Evolutionary conservation across 805 yeast species (phyloP).

Genomic region (Starmerella stigmatis): DNA sequence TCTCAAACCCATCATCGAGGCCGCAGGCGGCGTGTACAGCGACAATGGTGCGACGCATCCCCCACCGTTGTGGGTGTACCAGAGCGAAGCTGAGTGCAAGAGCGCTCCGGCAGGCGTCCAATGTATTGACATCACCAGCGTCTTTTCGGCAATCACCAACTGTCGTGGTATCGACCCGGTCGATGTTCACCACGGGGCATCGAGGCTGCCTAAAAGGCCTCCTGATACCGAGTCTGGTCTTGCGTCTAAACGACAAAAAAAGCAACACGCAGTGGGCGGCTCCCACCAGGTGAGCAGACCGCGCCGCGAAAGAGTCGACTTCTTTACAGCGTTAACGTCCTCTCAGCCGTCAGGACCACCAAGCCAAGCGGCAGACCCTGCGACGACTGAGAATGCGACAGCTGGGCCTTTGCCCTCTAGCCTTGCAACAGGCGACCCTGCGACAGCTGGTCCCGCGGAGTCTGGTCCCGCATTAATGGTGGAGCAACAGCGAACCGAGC

Average conservation of each 20-base stretch:
- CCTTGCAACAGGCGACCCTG: too few species aligned
- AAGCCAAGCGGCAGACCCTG: neutral
- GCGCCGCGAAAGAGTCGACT: neutral
- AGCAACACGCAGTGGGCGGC: neutral
- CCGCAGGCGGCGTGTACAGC: slow-evolving; percentile 25
- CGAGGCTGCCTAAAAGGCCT: too few species aligned
- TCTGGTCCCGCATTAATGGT: too few species aligned
- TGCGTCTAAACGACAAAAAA: neutral
- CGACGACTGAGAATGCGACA: neutral
- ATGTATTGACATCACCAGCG: neutral
- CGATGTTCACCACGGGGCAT: neutral
- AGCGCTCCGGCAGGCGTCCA: neutral
- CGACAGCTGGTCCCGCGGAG: too few species aligned
- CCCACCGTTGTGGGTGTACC: neutral
- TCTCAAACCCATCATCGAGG: slow-evolving; percentile 24
- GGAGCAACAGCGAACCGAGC: too few species aligned
- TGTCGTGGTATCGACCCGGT: neutral
- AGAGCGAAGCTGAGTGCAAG: neutral
- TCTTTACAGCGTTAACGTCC: slow-evolving; percentile 1
- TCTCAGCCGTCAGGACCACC: neutral
- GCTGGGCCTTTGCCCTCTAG: too few species aligned
- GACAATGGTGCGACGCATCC: neutral
- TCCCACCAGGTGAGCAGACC: neutral
- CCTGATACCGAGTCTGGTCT: neutral
- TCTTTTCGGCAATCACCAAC: neutral